phyloP scores from a whole-genome alignment of 306 rosid genomes.

The Cicer judaicum region DNA sequence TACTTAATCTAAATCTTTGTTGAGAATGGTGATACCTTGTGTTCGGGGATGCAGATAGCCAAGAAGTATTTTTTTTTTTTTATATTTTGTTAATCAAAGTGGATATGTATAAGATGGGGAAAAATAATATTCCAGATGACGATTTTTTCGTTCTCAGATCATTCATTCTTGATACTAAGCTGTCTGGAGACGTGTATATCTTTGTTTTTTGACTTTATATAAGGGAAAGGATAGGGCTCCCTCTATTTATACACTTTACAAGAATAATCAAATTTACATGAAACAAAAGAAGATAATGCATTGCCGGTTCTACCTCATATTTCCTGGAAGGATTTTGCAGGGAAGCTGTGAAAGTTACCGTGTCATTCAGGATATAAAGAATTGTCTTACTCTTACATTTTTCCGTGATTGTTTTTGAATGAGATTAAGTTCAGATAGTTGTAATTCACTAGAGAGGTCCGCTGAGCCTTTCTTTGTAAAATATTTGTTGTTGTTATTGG shows the following conservation, averaged over 20 bases:
- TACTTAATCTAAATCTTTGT: background rate
- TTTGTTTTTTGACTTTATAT: constrained; percentile 29
- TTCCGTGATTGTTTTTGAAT: constrained; percentile 9
- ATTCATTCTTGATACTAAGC: constrained; percentile 1
- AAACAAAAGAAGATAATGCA: constrained; percentile 9
- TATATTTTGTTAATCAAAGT: constrained; percentile 31
- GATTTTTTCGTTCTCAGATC: background rate
- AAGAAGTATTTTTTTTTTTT: background rate
- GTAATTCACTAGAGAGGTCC: constrained; percentile 17
- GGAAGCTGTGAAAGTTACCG: constrained; percentile 12
- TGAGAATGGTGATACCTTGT: background rate
- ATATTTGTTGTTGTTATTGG: background rate
- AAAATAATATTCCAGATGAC: background rate
- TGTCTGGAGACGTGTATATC: constrained; percentile 20
- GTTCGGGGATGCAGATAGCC: constrained; percentile 17
- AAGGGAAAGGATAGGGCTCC: constrained; percentile 12
- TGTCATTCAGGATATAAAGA: background rate
- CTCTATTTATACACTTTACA: constrained; percentile 1
- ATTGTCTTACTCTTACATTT: background rate
- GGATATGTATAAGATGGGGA: background rate
- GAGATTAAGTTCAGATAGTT: constrained; percentile 27
- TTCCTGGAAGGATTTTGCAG: background rate
- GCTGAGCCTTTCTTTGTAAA: constrained; percentile 19
- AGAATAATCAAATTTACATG: background rate
- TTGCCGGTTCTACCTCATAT: background rate